phyloP scores from a whole-genome alignment of 306 rosid species.

The Rubus parviflorus region DNA sequence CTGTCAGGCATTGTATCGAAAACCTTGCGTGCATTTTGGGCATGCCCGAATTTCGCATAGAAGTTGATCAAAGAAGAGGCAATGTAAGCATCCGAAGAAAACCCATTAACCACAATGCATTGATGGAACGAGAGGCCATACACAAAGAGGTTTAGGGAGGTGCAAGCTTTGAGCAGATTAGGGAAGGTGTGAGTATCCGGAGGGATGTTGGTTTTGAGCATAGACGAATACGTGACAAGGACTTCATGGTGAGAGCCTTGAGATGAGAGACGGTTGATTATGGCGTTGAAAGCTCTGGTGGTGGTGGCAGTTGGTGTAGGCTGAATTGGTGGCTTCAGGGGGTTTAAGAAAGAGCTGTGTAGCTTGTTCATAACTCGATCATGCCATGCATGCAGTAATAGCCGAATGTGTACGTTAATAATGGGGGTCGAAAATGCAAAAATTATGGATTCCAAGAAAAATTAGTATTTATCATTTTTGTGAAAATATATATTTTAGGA shows the following conservation, averaged over 20 bases:
- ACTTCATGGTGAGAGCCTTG: conserved; percentile 57
- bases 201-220: conserved; percentile 52
- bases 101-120: conserved; percentile 43
- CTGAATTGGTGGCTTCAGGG: conserved; percentile 25
- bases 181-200: conserved; percentile 73
- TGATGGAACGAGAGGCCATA: conserved; percentile 58
- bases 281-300: conserved; percentile 48
- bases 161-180: conserved; percentile 67
- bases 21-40: conserved; percentile 47
- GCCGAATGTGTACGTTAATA: background rate
- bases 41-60: conserved; percentile 46
- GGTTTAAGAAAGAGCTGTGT: conserved; percentile 28
- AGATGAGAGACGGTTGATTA: conserved; percentile 58
- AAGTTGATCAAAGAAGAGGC: conserved; percentile 60
- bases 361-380: conserved; percentile 37
- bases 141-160: conserved; percentile 43
- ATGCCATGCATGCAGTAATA: conserved; percentile 7
- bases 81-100: conserved; percentile 52
- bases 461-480: background rate
- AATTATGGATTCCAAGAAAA: background rate
- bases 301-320: conserved; percentile 27
- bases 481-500: background rate
- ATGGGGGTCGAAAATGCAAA: background rate
- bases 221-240: conserved; percentile 45
- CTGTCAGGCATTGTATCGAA: conserved; percentile 62